Evolutionary conservation across 768 basidiomycete genomes (phyloP).

Genomic region (Lyophyllum shimeji): DNA sequence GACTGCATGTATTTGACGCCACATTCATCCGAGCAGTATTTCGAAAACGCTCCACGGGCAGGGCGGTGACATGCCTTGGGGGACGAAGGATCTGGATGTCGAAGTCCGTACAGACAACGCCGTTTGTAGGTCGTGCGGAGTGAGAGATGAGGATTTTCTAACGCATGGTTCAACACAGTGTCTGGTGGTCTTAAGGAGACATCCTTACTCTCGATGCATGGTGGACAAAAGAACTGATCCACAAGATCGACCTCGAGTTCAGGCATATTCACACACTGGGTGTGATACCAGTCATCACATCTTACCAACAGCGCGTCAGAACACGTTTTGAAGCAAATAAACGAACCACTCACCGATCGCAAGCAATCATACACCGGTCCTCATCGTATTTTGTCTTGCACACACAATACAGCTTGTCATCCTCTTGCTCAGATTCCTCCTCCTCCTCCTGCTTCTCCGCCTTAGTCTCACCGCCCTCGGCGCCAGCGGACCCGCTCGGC

Average conservation of each 20-base stretch:
- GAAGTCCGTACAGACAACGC: constrained; percentile 71
- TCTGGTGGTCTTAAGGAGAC: neutral
- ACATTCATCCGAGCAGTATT: constrained; percentile 91
- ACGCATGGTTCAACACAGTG: constrained; percentile 1
- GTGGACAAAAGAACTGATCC: constrained; percentile 89
- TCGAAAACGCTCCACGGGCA: constrained; percentile 79
- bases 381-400: constrained; percentile 89
- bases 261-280: constrained; percentile 77
- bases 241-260: constrained; percentile 85
- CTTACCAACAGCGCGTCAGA: constrained; percentile 34
- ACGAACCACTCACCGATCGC: constrained; percentile 67
- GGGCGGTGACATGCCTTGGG: constrained; percentile 76
- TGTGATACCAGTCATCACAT: constrained; percentile 96
- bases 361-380: constrained; percentile 89
- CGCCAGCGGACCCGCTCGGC: constrained; percentile 45
- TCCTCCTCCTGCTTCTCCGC: constrained; percentile 47
- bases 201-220: constrained; percentile 70
- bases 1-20: constrained; percentile 72
- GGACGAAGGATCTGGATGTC: constrained; percentile 61
- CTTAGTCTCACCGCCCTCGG: constrained; percentile 35
- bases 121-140: constrained; percentile 78
- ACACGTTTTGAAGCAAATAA: neutral
- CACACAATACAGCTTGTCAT: constrained; percentile 83
- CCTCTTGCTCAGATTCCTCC: constrained; percentile 48
- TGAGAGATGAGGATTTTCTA: constrained; percentile 59